These are phyloP conservation scores for Zangia roseola DNA, from an alignment of 768 basidiomycete genomes.

Conservation along the genomic window DNA sequence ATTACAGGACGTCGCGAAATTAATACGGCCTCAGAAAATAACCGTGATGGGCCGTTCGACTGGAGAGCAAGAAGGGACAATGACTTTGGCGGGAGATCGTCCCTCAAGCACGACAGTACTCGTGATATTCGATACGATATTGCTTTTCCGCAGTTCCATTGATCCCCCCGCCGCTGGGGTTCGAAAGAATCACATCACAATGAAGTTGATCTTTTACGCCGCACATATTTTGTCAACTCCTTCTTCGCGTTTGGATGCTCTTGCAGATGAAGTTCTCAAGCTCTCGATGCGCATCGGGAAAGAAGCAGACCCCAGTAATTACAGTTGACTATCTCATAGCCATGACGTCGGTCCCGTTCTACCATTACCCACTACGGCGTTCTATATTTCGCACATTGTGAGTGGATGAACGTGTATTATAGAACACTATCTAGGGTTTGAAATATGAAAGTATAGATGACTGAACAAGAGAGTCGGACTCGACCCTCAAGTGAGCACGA, in stretches of 20 bases:
- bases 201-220: slow-evolving; percentile 71
- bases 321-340: too few species aligned
- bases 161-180: background rate
- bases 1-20: slow-evolving; percentile 49
- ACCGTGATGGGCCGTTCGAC: background rate
- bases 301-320: slow-evolving; percentile 16
- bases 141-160: slow-evolving; percentile 16
- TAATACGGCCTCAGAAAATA: slow-evolving; percentile 50
- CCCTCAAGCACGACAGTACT: slow-evolving; percentile 16
- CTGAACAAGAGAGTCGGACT: too few species aligned
- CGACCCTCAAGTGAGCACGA: too few species aligned
- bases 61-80: background rate
- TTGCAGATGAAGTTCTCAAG: slow-evolving; percentile 42
- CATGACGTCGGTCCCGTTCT: too few species aligned
- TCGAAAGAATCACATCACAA: slow-evolving; percentile 39
- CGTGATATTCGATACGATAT: slow-evolving; percentile 27
- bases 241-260: slow-evolving; percentile 34
- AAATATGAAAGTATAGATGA: too few species aligned
- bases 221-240: slow-evolving; percentile 58
- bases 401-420: too few species aligned
- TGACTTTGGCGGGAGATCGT: slow-evolving; percentile 9
- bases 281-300: slow-evolving; percentile 26
- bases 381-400: too few species aligned
- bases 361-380: too few species aligned
- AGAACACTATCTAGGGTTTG: too few species aligned